phyloP scores from a whole-genome alignment of 768 basidiomycete species.

The Sarcomyxa edulis region DNA sequence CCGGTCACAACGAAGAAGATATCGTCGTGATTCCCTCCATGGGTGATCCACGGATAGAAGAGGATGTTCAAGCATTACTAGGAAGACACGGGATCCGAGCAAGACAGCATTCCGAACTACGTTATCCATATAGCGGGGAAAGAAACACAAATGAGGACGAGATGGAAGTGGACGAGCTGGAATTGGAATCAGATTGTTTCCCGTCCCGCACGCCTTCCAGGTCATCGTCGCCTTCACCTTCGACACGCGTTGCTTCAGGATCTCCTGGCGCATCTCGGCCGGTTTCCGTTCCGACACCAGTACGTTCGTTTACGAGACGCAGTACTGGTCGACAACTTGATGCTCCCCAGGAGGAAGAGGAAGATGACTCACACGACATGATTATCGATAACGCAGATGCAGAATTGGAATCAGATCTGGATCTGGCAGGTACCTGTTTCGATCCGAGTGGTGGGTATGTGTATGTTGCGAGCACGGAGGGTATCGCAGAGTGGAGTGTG shows the following conservation, averaged over 20 bases:
- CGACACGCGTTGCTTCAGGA: no score
- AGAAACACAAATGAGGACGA: constrained; percentile 16
- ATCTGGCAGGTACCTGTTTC: constrained; percentile 70
- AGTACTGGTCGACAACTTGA: background rate
- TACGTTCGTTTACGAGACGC: no score
- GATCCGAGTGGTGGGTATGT: constrained; percentile 64
- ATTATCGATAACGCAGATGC: constrained; percentile 9
- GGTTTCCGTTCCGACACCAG: no score
- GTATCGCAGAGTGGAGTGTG: constrained; percentile 75
- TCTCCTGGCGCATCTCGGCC: no score
- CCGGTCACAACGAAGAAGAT: constrained; percentile 38
- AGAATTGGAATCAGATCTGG: constrained; percentile 28
- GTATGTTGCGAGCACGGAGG: constrained; percentile 61
- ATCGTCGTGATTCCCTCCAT: constrained; percentile 51
- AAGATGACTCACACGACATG: constrained; percentile 1
- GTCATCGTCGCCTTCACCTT: constrained; percentile 39
- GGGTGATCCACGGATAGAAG: constrained; percentile 50
- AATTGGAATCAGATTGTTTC: constrained; percentile 51
- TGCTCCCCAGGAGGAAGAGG: background rate
- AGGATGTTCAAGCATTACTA: constrained; percentile 51
- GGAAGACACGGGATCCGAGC: constrained; percentile 41
- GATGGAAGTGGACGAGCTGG: constrained; percentile 46
- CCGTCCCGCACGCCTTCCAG: constrained; percentile 34
- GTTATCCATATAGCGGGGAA: constrained; percentile 30
- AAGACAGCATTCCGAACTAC: constrained; percentile 21